Conservation (phyloP, 495 filamentous ascomycete genomes). For the Bryoglossum gracile region DNA sequence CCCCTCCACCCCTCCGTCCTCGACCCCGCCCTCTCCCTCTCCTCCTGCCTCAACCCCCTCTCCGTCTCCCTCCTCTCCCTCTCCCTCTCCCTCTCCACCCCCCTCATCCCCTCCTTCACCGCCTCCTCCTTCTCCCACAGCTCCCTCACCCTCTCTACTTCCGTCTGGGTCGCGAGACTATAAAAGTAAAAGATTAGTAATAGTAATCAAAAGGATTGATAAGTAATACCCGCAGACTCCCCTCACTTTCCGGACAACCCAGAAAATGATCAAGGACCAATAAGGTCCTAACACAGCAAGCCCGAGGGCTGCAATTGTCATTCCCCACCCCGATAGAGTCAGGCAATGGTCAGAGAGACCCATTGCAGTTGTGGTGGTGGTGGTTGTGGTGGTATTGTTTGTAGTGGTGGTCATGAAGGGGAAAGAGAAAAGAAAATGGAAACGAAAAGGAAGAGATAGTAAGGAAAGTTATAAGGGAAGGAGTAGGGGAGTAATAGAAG, state of each 20-base stretch:
- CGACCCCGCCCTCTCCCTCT: no score
- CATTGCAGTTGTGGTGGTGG: constrained; percentile 3
- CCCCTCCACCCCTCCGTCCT: no score
- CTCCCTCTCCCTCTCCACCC: not conserved
- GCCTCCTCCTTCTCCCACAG: constrained; percentile 6
- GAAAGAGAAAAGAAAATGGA: constrained; percentile 15
- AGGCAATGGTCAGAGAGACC: constrained; percentile 14
- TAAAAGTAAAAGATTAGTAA: constrained; percentile 13
- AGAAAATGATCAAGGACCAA: constrained; percentile 16
- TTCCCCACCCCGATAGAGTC: constrained; percentile 12
- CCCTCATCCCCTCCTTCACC: no score
- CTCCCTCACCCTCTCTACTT: constrained; percentile 13
- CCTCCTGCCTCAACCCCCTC: no score
- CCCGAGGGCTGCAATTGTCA: constrained; percentile 15
- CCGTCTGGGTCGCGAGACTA: constrained; percentile 9
- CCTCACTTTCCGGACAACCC: constrained; percentile 11
- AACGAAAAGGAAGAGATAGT: constrained; percentile 13
- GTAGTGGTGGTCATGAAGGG: constrained; percentile 12
- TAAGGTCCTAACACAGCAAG: constrained; percentile 15
- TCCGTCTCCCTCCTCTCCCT: not conserved
- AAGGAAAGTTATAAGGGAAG: constrained; percentile 15
- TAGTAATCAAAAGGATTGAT: constrained; percentile 12
- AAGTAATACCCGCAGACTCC: constrained; percentile 15
- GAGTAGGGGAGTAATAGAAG: constrained; percentile 12
- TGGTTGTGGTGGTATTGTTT: constrained; percentile 5